Percentiles rank a stretch among this genome's conserved stretches.
Evolutionary conservation across 805 yeast species (phyloP).

Genomic region (Zygosaccharomyces siamensis): DNA sequence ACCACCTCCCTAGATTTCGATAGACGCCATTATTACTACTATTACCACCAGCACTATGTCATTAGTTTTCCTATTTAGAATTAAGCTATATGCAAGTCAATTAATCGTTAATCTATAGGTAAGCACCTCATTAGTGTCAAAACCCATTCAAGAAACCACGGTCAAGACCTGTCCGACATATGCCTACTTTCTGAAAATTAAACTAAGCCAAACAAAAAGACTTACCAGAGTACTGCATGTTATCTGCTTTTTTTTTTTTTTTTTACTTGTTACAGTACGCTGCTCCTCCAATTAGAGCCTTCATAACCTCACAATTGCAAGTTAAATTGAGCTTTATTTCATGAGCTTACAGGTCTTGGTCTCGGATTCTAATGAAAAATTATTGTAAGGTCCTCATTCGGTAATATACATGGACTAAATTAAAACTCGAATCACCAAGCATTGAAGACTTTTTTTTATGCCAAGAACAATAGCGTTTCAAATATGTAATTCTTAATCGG

Average conservation of each 20-base stretch:
- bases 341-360: background rate
- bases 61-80: background rate
- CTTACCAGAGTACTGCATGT: background rate
- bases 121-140: no score
- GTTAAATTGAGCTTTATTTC: background rate
- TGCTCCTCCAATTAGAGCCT: background rate
- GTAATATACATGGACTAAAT: slow-evolving; percentile 4
- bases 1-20: no score
- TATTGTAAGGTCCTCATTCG: slow-evolving; percentile 3
- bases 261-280: slow-evolving; percentile 3
- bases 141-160: no score
- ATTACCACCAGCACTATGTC: no score
- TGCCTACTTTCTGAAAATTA: background rate
- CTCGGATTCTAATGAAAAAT: background rate
- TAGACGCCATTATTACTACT: no score
- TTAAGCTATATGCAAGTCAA: background rate
- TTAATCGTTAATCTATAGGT: no score
- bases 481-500: background rate
- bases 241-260: no score
- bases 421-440: background rate
- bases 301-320: background rate
- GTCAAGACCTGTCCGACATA: no score
- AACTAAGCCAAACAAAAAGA: background rate
- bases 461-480: slow-evolving; percentile 1
- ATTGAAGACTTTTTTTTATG: background rate